These are phyloP conservation scores for Pythium biforme DNA, from an alignment of 352 stramenopile genomes.

Conservation along the genomic window DNA sequence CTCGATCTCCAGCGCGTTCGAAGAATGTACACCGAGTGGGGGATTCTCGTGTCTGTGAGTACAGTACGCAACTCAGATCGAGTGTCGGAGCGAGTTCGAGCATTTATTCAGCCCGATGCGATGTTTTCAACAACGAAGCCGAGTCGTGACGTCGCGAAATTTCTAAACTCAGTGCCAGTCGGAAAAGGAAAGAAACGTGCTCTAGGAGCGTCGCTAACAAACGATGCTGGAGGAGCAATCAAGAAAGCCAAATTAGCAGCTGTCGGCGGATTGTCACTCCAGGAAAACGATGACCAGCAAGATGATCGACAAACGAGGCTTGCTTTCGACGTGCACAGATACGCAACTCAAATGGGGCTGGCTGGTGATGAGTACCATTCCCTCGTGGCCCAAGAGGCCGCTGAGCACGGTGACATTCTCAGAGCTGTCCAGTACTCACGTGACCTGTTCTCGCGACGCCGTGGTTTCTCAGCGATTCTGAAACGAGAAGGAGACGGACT, in stretches of 20 bases:
- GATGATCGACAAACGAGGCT: conserved; percentile 39
- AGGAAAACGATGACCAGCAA: conserved; percentile 30
- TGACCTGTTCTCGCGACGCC: conserved; percentile 45
- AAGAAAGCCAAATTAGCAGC: conserved; percentile 11
- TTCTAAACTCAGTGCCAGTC: not conserved
- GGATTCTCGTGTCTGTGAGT: conserved; percentile 53
- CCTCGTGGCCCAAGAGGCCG: conserved; percentile 37
- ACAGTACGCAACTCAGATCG: conserved; percentile 43
- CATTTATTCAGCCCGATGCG: conserved; percentile 40
- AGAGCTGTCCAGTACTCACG: conserved; percentile 53
- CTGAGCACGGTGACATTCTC: conserved; percentile 43
- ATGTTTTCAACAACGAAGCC: conserved; percentile 34
- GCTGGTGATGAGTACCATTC: conserved; percentile 37
- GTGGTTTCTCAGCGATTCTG: conserved; percentile 1
- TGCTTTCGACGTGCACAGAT: conserved; percentile 46
- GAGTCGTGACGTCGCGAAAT: not conserved
- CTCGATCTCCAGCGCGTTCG: conserved; percentile 42
- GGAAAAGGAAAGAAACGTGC: conserved; percentile 30
- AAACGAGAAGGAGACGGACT: not conserved
- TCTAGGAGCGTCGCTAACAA: not conserved
- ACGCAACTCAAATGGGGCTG: conserved; percentile 48
- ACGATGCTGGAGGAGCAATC: conserved; percentile 3
- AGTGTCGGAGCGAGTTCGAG: conserved; percentile 43
- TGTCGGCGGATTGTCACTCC: not conserved
- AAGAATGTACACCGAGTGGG: conserved; percentile 34